Evolutionary conservation across 2,329 filamentous ascomycete genomes (phyloP).

Genomic region (Sporothrix phasma): DNA sequence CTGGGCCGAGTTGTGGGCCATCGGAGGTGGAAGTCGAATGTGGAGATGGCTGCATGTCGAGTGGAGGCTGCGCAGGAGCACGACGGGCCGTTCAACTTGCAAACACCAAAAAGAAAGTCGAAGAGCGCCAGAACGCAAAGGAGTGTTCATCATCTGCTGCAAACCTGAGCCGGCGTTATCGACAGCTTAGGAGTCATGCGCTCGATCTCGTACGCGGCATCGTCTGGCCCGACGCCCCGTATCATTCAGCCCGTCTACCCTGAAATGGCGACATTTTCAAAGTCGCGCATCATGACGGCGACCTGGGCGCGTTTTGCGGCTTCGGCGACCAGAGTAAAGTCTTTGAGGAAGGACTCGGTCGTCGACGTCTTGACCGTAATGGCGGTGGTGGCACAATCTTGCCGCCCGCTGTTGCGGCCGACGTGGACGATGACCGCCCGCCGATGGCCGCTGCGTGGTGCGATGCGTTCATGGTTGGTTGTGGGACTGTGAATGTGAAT

Average conservation of each 20-base stretch:
- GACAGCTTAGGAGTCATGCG: no score
- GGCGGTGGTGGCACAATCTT: conserved; percentile 24
- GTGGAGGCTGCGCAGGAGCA: background rate
- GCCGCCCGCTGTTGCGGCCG: background rate
- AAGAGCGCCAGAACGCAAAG: no score
- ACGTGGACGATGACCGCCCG: background rate
- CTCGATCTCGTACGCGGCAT: no score
- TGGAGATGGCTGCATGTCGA: background rate
- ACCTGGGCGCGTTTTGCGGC: conserved; percentile 89
- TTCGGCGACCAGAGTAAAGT: conserved; percentile 81
- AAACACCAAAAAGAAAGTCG: no score
- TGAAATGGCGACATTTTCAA: conserved; percentile 60
- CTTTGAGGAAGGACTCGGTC: conserved; percentile 57
- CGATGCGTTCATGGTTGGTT: conserved; percentile 8
- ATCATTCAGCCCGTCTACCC: no score
- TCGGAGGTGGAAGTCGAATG: background rate
- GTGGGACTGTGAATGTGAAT: background rate
- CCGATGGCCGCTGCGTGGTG: background rate
- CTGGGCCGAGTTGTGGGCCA: no score
- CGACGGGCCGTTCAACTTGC: no score
- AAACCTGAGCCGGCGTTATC: no score
- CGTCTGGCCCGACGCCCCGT: no score
- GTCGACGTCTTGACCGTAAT: conserved; percentile 30
- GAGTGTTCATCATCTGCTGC: no score
- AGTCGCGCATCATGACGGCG: conserved; percentile 76